Percentiles rank a stretch among this genome's conserved stretches.
Conservation (phyloP, 495 filamentous ascomycete genomes). For the Jackrogersella multiformis region DNA sequence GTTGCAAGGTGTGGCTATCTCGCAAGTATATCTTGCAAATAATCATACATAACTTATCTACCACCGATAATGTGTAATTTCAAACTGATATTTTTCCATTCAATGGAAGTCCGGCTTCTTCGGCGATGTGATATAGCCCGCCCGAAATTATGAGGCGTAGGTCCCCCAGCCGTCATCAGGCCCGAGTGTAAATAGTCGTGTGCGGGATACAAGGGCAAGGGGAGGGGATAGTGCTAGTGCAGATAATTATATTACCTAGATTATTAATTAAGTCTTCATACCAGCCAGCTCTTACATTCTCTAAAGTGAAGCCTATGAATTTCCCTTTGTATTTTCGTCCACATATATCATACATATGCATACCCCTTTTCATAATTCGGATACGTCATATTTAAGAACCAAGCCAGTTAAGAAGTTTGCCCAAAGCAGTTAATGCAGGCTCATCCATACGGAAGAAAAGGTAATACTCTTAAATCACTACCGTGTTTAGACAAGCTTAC, state of each 20-base stretch:
- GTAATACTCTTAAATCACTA: conserved; percentile 12
- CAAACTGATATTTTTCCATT: neutral
- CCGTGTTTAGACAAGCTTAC: conserved; percentile 14
- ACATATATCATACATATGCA: neutral
- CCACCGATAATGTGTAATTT: neutral
- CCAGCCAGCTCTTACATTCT: no score
- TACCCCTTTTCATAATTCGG: conserved; percentile 1
- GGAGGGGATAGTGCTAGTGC: no score
- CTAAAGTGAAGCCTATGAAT: neutral
- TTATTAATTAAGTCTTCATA: no score
- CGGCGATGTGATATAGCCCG: conserved; percentile 6
- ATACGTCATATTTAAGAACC: no score
- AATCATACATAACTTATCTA: neutral
- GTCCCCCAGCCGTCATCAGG: neutral
- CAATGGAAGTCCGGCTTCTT: neutral
- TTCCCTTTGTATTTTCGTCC: conserved; percentile 1
- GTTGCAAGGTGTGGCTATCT: neutral
- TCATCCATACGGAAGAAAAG: neutral
- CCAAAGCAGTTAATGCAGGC: no score
- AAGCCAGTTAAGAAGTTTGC: no score
- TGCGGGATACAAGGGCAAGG: conserved; percentile 7
- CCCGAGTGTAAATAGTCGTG: conserved; percentile 12
- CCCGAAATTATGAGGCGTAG: conserved; percentile 23
- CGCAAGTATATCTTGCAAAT: neutral
- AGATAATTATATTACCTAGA: no score